Conservation (phyloP, 2,329 filamentous ascomycete genomes). For the Colletotrichum higginsianum region DNA sequence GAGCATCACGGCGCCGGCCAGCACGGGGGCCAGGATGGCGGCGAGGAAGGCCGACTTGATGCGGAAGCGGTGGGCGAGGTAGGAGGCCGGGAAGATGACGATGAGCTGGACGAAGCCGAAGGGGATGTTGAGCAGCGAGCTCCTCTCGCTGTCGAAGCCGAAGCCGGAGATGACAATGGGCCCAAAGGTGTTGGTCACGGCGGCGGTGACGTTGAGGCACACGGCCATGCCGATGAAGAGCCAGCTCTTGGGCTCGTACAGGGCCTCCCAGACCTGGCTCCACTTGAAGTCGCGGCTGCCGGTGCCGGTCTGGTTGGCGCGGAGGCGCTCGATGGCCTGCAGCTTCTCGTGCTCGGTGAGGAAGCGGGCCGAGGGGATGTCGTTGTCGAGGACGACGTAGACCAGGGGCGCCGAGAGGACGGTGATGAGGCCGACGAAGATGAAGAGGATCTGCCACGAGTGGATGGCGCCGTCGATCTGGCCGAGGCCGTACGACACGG, state of each 20-base stretch:
- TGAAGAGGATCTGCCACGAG: conserved; percentile 68
- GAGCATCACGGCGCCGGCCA: conserved; percentile 71
- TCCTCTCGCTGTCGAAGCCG: conserved; percentile 70
- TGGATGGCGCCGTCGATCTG: conserved; percentile 59
- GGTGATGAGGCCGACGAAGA: conserved; percentile 74
- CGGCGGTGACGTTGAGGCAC: conserved; percentile 75
- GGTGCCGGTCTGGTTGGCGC: conserved; percentile 82
- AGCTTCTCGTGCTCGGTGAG: conserved; percentile 77
- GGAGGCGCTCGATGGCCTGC: conserved; percentile 79
- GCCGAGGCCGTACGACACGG: conserved; percentile 70
- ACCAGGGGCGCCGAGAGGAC: conserved; percentile 70
- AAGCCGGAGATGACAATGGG: conserved; percentile 74
- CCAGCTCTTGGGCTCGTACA: conserved; percentile 67
- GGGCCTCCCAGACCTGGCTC: conserved; percentile 71
- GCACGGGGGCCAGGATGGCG: conserved; percentile 69
- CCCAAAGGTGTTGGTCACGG: conserved; percentile 76
- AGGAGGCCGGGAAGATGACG: conserved; percentile 72
- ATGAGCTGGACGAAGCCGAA: conserved; percentile 75
- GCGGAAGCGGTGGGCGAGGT: conserved; percentile 68
- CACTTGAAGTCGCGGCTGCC: conserved; percentile 79
- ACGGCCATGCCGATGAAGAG: conserved; percentile 74
- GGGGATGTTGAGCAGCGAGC: conserved; percentile 76
- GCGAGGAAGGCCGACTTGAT: conserved; percentile 71
- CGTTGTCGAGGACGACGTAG: conserved; percentile 73
- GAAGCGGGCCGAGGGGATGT: conserved; percentile 68